Evolutionary conservation across 257 asterid species (phyloP).

Genomic region (Capsicum baccatum): DNA sequence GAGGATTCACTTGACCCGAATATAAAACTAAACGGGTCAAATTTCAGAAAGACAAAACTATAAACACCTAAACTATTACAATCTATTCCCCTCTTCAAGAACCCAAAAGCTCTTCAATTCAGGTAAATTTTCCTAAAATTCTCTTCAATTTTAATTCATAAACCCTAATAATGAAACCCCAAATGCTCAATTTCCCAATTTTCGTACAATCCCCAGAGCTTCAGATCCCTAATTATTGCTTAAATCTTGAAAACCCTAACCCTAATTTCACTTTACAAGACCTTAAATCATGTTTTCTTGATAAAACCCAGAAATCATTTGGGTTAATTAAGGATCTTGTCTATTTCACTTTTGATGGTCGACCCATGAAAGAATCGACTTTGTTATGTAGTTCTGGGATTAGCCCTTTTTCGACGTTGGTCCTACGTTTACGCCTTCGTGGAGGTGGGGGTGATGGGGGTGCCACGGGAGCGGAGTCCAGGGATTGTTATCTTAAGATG

Average conservation of each 20-base stretch:
- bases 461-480: conserved; percentile 93
- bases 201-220: conserved; percentile 69
- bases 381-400: conserved; percentile 40
- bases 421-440: conserved; percentile 55
- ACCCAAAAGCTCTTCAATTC: neutral
- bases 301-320: conserved; percentile 40
- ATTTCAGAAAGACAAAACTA: neutral
- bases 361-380: conserved; percentile 57
- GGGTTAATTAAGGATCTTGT: conserved; percentile 32
- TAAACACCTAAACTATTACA: neutral
- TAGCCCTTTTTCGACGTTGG: conserved; percentile 62
- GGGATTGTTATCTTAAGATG: conserved; percentile 91
- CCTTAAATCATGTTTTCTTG: conserved; percentile 56
- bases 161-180: conserved; percentile 39
- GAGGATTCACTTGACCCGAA: neutral
- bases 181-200: conserved; percentile 46
- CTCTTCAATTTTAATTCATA: conserved; percentile 1
- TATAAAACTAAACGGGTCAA: conserved; percentile 17
- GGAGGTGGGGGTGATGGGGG: conserved; percentile 99
- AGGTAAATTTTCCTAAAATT: neutral
- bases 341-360: conserved; percentile 72
- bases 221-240: conserved; percentile 57
- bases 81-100: neutral
- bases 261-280: conserved; percentile 59
- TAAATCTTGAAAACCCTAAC: conserved; percentile 51